These are phyloP conservation scores for Epicoccum sorghinum DNA, from an alignment of 2,329 filamentous ascomycete species.

Conservation along the genomic window DNA sequence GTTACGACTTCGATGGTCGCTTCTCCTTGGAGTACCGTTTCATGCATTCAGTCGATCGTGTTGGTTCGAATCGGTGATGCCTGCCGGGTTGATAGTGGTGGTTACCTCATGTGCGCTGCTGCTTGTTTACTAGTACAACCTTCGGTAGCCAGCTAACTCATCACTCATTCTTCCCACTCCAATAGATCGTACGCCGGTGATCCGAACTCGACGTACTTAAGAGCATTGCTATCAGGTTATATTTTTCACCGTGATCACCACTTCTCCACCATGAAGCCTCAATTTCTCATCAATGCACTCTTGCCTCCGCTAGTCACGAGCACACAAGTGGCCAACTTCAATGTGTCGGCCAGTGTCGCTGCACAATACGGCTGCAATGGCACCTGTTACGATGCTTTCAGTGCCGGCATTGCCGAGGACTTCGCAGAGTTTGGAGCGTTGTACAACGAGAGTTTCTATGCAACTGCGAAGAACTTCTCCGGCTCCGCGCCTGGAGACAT, in stretches of 20 bases:
- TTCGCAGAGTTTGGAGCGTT: not conserved
- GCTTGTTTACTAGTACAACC: too few relatives aligned
- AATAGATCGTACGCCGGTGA: too few relatives aligned
- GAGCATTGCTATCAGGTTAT: not conserved
- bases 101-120: too few relatives aligned
- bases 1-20: not conserved
- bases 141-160: too few relatives aligned
- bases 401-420: not conserved
- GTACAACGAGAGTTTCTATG: slow-evolving; percentile 4
- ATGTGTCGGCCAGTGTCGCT: slow-evolving; percentile 1
- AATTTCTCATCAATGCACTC: not conserved
- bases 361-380: slow-evolving; percentile 1
- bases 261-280: not conserved
- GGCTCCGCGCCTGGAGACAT: slow-evolving; percentile 5
- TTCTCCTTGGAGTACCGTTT: too few relatives aligned
- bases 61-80: too few relatives aligned
- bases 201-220: not conserved
- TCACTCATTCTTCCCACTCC: too few relatives aligned
- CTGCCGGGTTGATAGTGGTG: too few relatives aligned
- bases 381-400: slow-evolving; percentile 2
- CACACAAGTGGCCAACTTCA: slow-evolving; percentile 5
- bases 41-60: too few relatives aligned
- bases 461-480: slow-evolving; percentile 10
- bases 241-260: not conserved
- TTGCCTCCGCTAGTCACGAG: not conserved